Base-by-base conservation (phyloP, 1,284 basidiomycete species). In the Puccinia hordei region DNA sequence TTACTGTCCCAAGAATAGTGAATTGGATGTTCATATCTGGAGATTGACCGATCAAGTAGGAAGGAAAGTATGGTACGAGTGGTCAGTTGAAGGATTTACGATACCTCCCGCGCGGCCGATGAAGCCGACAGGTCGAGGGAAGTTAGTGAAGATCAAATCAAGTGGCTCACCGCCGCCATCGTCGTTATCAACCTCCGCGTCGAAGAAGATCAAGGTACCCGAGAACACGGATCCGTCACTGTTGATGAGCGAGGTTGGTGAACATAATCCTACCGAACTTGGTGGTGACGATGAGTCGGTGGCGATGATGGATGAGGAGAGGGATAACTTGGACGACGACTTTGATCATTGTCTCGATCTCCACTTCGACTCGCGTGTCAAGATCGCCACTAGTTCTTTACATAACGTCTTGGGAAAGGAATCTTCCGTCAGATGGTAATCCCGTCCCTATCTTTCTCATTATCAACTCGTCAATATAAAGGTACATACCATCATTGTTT, bases 41-140 rank as follows among this genome's bases (percentile, higher is more conserved):
- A 90, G 97, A 41, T 87, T 98, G 81, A 95, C 94, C 0, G 92
- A 92, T 85, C 89, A 83, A 46, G 82, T 83, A 17, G 83, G 91
- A 81, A 89, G 91, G 44, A 90, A 92, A 83, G 94, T 99, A 10
- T 99, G 97, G 97, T 99, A 98, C 87, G 97, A 99, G 86, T 99
- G 97, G 97, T 91, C 91, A 84, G 95, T 94, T 0, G 95, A 98
- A 84, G 91, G 92, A 2, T 98, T 35, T 72, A 49, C 93, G 87
- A 88, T 98, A 57, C 90, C 63, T 0, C 8, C 41, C 91, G 6
- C 82, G 71, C n/a, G 13, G 41, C 73, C 41, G 27, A 27, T 10
- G 66, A 49, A 27, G 51, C n/a, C 33, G 66, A 33, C 19, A 80
- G 33, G 69, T 30, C 51, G 71, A 46, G 73, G 30, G 30, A 61